Evolutionary conservation across 2,329 filamentous ascomycete species (phyloP).

Genomic region (Colletotrichum phormii): DNA sequence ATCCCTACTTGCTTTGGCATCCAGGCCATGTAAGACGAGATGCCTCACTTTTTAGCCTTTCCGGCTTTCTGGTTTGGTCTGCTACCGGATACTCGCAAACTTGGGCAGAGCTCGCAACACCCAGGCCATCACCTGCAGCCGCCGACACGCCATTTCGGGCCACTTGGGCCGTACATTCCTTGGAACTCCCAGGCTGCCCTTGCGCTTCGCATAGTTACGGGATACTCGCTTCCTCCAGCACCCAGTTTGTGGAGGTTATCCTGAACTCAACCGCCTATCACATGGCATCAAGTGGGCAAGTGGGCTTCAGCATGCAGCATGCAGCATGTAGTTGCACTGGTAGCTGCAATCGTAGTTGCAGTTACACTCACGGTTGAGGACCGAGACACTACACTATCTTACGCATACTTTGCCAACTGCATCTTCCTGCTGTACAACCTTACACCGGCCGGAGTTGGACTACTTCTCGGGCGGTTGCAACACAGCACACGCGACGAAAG

Average conservation of each 20-base stretch:
- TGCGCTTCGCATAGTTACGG: background rate
- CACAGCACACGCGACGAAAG: background rate
- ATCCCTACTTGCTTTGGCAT: background rate
- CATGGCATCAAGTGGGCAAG: background rate
- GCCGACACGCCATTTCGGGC: conserved; percentile 4
- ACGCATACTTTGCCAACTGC: background rate
- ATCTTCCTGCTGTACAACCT: background rate
- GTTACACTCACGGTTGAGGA: background rate
- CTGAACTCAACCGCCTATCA: background rate
- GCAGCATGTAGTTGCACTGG: background rate
- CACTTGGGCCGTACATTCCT: conserved; percentile 9
- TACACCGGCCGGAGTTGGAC: background rate
- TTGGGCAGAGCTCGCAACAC: background rate
- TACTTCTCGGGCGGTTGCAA: background rate
- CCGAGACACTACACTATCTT: background rate
- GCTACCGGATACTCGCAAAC: background rate
- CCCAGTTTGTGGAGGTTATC: background rate
- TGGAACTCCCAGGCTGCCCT: conserved; percentile 21
- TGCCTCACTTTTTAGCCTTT: background rate
- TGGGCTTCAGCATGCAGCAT: too few relatives aligned
- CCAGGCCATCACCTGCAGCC: background rate
- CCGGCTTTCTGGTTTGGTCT: background rate
- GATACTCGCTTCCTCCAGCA: background rate
- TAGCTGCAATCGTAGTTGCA: background rate
- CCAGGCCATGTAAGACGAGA: background rate